phyloP scores from a whole-genome alignment of 148 eudicot species.

The Selenicereus undatus region DNA sequence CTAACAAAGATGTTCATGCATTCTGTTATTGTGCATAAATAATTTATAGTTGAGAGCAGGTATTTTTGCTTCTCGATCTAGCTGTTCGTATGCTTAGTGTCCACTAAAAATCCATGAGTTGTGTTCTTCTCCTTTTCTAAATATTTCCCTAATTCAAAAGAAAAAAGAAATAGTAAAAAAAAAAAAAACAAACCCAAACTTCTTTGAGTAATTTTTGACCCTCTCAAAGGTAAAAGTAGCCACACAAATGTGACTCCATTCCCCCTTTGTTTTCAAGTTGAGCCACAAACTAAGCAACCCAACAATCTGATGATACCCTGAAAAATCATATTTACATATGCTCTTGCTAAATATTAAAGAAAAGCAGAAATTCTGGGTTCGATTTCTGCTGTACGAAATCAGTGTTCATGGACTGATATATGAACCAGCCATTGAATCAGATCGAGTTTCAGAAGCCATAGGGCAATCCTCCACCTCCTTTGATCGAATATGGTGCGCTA shows the following conservation, averaged over 20 bases:
- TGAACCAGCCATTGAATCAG: not conserved
- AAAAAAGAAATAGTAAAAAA: too few relatives aligned
- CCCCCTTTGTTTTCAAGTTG: not conserved
- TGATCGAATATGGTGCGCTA: not conserved
- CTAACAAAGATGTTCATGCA: too few relatives aligned
- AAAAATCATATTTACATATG: not conserved
- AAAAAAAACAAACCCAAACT: not conserved
- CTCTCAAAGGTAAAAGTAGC: not conserved
- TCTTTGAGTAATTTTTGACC: not conserved
- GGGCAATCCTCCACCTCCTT: not conserved
- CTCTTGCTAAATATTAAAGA: not conserved
- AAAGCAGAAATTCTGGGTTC: not conserved
- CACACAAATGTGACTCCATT: not conserved
- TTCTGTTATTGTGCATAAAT: too few relatives aligned
- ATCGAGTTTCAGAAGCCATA: not conserved
- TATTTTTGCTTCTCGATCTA: not conserved
- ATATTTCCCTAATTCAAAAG: too few relatives aligned
- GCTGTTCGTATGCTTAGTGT: not conserved
- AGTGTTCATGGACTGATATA: not conserved
- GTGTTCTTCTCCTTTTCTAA: not conserved
- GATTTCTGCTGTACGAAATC: not conserved
- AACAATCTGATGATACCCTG: not conserved
- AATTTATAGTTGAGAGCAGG: too few relatives aligned
- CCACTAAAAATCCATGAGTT: not conserved
- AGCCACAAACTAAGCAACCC: not conserved